phyloP scores from a whole-genome alignment of 306 rosid genomes.

The Prosopis cineraria region DNA sequence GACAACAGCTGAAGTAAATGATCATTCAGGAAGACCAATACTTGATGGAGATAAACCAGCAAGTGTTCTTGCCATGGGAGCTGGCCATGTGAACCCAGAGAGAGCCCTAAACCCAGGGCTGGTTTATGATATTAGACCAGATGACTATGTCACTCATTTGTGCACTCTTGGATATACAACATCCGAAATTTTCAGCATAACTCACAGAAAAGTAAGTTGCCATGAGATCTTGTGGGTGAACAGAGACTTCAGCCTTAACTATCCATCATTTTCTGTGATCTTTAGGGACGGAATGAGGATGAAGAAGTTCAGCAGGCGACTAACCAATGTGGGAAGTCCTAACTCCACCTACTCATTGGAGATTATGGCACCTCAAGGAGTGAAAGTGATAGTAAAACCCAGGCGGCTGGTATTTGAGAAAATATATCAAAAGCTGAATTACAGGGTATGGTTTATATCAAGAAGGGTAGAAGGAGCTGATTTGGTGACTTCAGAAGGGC shows the following conservation, averaged over 20 bases:
- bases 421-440: conserved; percentile 48
- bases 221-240: conserved; percentile 42
- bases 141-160: conserved; percentile 60
- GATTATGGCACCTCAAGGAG: conserved; percentile 56
- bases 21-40: conserved; percentile 57
- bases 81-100: conserved; percentile 65
- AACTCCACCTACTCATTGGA: conserved; percentile 58
- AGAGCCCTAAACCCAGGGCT: conserved; percentile 68
- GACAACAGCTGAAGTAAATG: conserved; percentile 59
- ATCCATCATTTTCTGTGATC: conserved; percentile 54
- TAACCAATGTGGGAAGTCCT: conserved; percentile 60
- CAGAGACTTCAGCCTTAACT: conserved; percentile 64
- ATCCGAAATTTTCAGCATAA: conserved; percentile 50
- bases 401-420: conserved; percentile 42
- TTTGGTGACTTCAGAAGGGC: conserved; percentile 50
- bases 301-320: conserved; percentile 45
- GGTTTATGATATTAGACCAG: conserved; percentile 59
- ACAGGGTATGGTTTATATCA: conserved; percentile 66
- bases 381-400: conserved; percentile 57
- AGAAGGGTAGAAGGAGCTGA: conserved; percentile 48
- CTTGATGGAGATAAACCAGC: conserved; percentile 61
- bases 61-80: conserved; percentile 55
- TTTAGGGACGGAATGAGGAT: conserved; percentile 46
- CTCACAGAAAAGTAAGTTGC: conserved; percentile 68
- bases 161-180: conserved; percentile 60